These are phyloP conservation scores for Solanum lycopersicoides DNA, from an alignment of 257 asterid species.

Conservation along the genomic window DNA sequence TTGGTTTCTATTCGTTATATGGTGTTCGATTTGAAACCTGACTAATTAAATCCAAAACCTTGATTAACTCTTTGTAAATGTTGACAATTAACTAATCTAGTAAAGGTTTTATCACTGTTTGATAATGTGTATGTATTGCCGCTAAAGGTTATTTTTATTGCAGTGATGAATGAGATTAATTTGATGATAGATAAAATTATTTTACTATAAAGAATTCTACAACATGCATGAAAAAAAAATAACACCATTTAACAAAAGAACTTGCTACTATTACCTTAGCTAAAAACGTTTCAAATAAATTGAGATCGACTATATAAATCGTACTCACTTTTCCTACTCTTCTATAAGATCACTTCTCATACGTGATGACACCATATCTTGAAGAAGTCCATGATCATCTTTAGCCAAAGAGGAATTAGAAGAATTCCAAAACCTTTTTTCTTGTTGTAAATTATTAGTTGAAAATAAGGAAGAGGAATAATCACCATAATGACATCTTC, in stretches of 20 bases:
- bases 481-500: neutral
- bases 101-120: no score
- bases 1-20: neutral
- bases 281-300: neutral
- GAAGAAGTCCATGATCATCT: conserved; percentile 68
- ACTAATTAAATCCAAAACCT: neutral
- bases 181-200: neutral
- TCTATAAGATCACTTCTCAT: conserved; percentile 12
- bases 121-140: no score
- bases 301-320: neutral
- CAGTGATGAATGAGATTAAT: neutral
- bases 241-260: neutral
- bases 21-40: neutral
- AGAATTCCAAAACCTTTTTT: conserved; percentile 25
- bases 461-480: conserved; percentile 2
- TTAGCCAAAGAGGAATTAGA: conserved; percentile 20
- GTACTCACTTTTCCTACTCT: neutral
- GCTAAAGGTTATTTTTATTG: no score
- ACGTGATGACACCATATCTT: conserved; percentile 55
- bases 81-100: no score
- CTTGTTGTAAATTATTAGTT: conserved; percentile 8
- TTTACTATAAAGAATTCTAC: neutral
- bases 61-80: neutral
- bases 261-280: neutral
- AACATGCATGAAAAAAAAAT: neutral